phyloP scores from a whole-genome alignment of 805 yeast species.

The Candida pseudoglaebosa region DNA sequence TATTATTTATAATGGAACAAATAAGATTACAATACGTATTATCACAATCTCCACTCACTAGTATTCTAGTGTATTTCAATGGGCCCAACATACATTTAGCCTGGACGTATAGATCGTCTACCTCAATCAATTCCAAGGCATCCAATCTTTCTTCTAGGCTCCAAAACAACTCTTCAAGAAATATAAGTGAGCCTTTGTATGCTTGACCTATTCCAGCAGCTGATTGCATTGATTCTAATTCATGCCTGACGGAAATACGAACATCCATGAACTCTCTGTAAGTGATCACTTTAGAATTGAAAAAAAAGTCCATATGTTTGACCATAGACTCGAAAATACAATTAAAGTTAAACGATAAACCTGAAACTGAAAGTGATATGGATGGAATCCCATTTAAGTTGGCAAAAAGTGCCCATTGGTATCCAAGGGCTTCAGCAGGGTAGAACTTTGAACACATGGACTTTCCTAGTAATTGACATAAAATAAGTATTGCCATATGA shows the following conservation, averaged over 20 bases:
- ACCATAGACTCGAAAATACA: constrained; percentile 31
- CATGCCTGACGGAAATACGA: constrained; percentile 43
- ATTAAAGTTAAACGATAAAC: constrained; percentile 42
- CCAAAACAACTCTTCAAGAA: constrained; percentile 57
- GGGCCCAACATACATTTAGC: constrained; percentile 20
- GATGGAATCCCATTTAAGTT: constrained; percentile 53
- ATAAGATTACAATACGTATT: constrained; percentile 14
- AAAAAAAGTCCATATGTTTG: constrained; percentile 22
- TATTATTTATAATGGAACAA: constrained; percentile 15
- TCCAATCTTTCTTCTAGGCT: constrained; percentile 51
- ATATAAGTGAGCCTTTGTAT: constrained; percentile 45
- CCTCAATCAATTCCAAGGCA: constrained; percentile 49
- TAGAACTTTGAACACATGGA: constrained; percentile 43
- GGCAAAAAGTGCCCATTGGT: constrained; percentile 53
- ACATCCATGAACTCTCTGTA: constrained; percentile 40
- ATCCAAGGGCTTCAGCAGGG: constrained; percentile 52
- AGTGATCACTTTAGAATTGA: constrained; percentile 8
- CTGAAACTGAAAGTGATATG: constrained; percentile 49
- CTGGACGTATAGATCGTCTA: constrained; percentile 28
- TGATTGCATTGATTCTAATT: constrained; percentile 41
- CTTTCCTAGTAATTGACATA: constrained; percentile 45
- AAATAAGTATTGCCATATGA: constrained; percentile 50
- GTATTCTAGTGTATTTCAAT: constrained; percentile 33
- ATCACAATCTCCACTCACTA: constrained; percentile 50
- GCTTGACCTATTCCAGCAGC: constrained; percentile 47